Base-by-base conservation (phyloP, 176 grass and related monocot species). In the Echinochloa phyllopogon region DNA sequence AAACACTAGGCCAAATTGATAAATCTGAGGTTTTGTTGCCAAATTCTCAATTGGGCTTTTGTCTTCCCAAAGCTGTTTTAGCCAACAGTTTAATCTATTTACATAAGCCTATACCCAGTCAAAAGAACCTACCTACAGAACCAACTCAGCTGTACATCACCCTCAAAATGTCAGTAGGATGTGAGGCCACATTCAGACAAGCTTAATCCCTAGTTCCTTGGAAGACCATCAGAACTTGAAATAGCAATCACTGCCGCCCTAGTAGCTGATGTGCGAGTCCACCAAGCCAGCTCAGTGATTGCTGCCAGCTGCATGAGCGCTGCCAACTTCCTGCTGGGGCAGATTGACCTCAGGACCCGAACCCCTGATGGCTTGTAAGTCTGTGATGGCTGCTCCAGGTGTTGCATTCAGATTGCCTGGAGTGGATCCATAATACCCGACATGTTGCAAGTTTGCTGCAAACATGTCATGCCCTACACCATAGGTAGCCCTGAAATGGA, bases 401-500 rank as follows among this genome's bases (percentile, higher is more conserved):
- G 69, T 56, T 87, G 38, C 55, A 25, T 5, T 43, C 43, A 27
- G 43, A 8, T 33, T 36, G 45, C 66, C 52, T 77, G 78, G 63
- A 68, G 41, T 17, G 12, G 38, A 68, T 11, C 53, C 86, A 63
- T 70, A 71, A 14, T 43, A 42, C 33, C 57, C 82, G 38, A 57
- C 65, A 59, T 47, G 81, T 73, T 86, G 70, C 29, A 36, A 18
- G 67, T 89, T 88, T 65, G 8, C 10, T 3, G 3, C 12, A 24
- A 1, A 61, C 25, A 11, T 65, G 21, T 72, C 61, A 78, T 29
- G 60, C 5, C 38, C 40, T 48, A 15, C 74, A 36, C 17, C 39
- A 66, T 77, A 72, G 56, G 24, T 42, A 61, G 36, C 29, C 44
- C 88, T 86, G 88, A 60, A 60, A 89, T 80, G 48, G 57, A 69